phyloP scores from a whole-genome alignment of 768 basidiomycete genomes.

The Auriscalpium vulgare region DNA sequence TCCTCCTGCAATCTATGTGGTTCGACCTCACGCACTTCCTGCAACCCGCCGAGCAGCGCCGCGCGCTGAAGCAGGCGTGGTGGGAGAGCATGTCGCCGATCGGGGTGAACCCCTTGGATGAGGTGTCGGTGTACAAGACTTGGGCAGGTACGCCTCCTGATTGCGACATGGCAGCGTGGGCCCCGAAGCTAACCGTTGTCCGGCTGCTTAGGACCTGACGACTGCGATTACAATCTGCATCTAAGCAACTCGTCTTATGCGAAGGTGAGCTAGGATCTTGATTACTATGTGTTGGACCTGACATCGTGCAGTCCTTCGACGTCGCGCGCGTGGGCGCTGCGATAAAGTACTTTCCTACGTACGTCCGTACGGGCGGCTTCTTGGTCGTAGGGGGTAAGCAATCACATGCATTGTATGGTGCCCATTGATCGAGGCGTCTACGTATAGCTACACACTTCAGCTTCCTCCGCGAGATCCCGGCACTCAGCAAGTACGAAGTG shows the following conservation, averaged over 20 bases:
- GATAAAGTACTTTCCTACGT: constrained; percentile 44
- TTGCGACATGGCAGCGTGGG: not conserved
- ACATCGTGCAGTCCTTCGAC: constrained; percentile 23
- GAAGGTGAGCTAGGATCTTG: constrained; percentile 32
- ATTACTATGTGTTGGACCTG: not conserved
- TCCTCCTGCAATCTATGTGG: not conserved
- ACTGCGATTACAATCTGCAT: constrained; percentile 67
- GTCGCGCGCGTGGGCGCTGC: constrained; percentile 37
- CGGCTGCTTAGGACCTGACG: constrained; percentile 45
- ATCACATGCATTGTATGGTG: no score
- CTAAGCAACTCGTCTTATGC: constrained; percentile 79
- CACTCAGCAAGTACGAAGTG: constrained; percentile 54
- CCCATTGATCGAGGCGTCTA: no score
- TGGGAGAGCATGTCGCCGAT: constrained; percentile 13
- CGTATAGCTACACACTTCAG: constrained; percentile 49
- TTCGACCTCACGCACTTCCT: constrained; percentile 2
- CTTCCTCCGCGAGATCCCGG: constrained; percentile 66
- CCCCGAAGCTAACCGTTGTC: no score
- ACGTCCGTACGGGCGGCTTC: constrained; percentile 53
- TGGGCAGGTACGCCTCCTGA: constrained; percentile 13
- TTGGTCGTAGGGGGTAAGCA: constrained; percentile 36
- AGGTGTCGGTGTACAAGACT: constrained; percentile 6
- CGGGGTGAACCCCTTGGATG: constrained; percentile 17
- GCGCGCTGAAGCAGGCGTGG: not conserved
- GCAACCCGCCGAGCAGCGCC: not conserved